A percentile compares a stretch with the other conserved stretches of the same genome.
These are phyloP conservation scores for Chrysosporium keratinophilum DNA, from an alignment of 2,329 filamentous ascomycete species.

Conservation along the genomic window DNA sequence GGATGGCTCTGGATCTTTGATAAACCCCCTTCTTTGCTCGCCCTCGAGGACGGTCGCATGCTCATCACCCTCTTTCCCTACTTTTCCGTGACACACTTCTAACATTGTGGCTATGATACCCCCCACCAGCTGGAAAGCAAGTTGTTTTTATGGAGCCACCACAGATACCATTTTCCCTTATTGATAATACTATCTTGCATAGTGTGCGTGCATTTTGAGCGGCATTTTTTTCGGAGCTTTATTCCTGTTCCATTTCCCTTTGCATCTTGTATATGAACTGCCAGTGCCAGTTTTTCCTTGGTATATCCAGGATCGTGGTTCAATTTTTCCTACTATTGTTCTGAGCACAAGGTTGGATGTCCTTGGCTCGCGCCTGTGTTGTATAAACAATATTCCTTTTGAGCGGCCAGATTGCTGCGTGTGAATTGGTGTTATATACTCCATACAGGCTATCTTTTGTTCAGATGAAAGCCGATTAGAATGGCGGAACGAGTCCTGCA, in stretches of 20 bases:
- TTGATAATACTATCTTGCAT: background rate
- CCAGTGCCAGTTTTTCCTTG: background rate
- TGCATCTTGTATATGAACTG: background rate
- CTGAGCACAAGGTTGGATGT: background rate
- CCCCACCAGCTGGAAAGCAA: background rate
- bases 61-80: background rate
- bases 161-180: background rate
- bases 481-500: too few relatives aligned
- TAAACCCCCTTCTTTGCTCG: too few relatives aligned
- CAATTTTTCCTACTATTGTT: background rate
- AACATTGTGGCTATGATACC: conserved; percentile 5
- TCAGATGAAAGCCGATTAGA: too few relatives aligned
- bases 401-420: background rate
- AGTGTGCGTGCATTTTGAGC: conserved; percentile 1
- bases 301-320: background rate
- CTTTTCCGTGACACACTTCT: background rate
- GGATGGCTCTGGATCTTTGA: too few relatives aligned
- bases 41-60: background rate
- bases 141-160: background rate
- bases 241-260: background rate
- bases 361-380: background rate
- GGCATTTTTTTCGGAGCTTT: background rate
- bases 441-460: too few relatives aligned
- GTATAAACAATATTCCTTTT: background rate
- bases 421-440: background rate